These are phyloP conservation scores for Podaxis mareebaensis DNA, from an alignment of 768 basidiomycete species.

Conservation along the genomic window DNA sequence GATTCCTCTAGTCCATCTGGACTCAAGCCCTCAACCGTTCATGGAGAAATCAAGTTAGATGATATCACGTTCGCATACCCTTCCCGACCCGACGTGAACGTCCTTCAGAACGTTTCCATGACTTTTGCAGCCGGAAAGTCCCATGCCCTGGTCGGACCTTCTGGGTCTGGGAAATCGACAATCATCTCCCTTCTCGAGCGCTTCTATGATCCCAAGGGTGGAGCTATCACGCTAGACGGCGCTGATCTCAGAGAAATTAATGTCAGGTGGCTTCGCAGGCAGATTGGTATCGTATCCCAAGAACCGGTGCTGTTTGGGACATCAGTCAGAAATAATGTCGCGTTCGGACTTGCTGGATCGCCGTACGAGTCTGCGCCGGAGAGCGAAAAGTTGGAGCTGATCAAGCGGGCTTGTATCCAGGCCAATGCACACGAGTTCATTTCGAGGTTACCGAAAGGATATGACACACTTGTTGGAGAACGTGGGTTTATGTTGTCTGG, in stretches of 20 bases:
- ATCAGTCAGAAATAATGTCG: conserved; percentile 70
- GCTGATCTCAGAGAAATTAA: conserved; percentile 65
- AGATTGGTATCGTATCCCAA: conserved; percentile 79
- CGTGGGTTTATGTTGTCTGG: conserved; percentile 75
- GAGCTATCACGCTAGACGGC: conserved; percentile 67
- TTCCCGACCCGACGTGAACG: conserved; percentile 65
- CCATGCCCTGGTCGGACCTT: conserved; percentile 66
- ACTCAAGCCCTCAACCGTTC: conserved; percentile 56
- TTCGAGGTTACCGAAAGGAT: conserved; percentile 65
- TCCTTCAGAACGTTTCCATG: conserved; percentile 61
- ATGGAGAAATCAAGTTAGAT: conserved; percentile 68
- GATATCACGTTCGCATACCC: conserved; percentile 77
- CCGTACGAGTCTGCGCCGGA: conserved; percentile 57
- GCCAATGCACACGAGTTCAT: conserved; percentile 82
- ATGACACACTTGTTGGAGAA: conserved; percentile 82
- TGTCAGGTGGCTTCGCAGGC: conserved; percentile 72
- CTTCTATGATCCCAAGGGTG: conserved; percentile 73
- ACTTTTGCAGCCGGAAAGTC: conserved; percentile 71
- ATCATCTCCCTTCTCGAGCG: conserved; percentile 73
- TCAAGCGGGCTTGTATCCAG: conserved; percentile 77
- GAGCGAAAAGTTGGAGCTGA: conserved; percentile 64
- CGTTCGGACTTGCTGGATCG: conserved; percentile 72
- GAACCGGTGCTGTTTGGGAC: conserved; percentile 79
- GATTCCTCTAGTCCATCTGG: conserved; percentile 68
- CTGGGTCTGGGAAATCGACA: conserved; percentile 69